A percentile compares a stretch with the other conserved stretches of the same genome.
phyloP scores from a whole-genome alignment of 805 yeast species.

The Wickerhamomyces hampshirensis region DNA sequence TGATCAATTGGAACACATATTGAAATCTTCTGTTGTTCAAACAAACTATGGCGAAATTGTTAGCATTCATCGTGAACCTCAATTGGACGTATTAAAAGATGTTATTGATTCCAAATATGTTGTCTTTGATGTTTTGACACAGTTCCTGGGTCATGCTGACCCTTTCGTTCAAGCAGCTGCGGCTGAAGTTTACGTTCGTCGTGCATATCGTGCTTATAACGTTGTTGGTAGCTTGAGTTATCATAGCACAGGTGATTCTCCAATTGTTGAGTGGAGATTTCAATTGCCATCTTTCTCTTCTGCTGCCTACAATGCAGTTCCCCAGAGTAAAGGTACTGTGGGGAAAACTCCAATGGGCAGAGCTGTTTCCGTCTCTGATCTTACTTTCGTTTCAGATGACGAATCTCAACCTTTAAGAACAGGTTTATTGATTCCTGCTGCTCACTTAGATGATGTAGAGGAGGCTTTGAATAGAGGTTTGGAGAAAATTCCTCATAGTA shows the following conservation, averaged over 20 bases:
- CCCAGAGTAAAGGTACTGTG: slow-evolving; percentile 40
- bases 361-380: slow-evolving; percentile 90
- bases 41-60: slow-evolving; percentile 84
- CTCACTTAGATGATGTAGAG: slow-evolving; percentile 86
- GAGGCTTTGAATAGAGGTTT: slow-evolving; percentile 74
- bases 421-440: slow-evolving; percentile 78
- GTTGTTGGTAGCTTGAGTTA: slow-evolving; percentile 75
- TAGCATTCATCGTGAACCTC: slow-evolving; percentile 74
- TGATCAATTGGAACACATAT: slow-evolving; percentile 94
- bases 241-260: slow-evolving; percentile 46
- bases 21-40: slow-evolving; percentile 86
- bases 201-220: slow-evolving; percentile 95
- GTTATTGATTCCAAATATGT: slow-evolving; percentile 95
- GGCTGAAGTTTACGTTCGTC: slow-evolving; percentile 91
- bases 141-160: slow-evolving; percentile 79
- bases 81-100: slow-evolving; percentile 73
- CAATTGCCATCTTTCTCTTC: slow-evolving; percentile 69
- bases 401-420: slow-evolving; percentile 65
- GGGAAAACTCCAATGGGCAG: slow-evolving; percentile 55
- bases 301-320: slow-evolving; percentile 71
- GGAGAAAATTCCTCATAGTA: slow-evolving; percentile 55
- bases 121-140: slow-evolving; percentile 92
- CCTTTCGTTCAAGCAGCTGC: slow-evolving; percentile 93
- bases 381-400: slow-evolving; percentile 78
- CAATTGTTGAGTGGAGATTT: slow-evolving; percentile 85